A percentile compares a stretch with the other conserved stretches of the same genome.
Conservation (phyloP, 495 filamentous ascomycete species). For the Penicillium tannophilum region DNA sequence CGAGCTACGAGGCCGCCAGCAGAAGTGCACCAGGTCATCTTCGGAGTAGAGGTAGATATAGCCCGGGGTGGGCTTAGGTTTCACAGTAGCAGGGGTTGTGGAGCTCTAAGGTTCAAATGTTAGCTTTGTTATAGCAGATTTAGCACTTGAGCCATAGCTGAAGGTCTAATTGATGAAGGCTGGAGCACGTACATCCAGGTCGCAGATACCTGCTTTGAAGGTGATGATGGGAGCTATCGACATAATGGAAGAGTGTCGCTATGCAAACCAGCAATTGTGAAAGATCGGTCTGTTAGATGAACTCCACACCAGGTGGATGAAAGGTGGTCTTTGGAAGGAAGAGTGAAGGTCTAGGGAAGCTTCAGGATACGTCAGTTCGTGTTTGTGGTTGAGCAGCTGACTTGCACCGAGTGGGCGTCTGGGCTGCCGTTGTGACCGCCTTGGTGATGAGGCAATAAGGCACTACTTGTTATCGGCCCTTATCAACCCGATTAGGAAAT, state of each 20-base stretch:
- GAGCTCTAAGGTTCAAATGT: constrained; percentile 48
- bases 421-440: constrained; percentile 26
- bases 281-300: constrained; percentile 6
- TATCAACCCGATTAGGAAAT: constrained; percentile 17
- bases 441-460: constrained; percentile 14
- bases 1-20: constrained; percentile 77
- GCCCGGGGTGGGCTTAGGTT: constrained; percentile 69
- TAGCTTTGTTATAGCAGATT: constrained; percentile 7
- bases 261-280: constrained; percentile 2
- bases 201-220: constrained; percentile 95
- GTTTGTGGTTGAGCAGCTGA: constrained; percentile 30
- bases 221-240: constrained; percentile 84
- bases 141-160: not conserved
- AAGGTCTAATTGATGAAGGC: constrained; percentile 8
- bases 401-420: constrained; percentile 25
- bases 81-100: constrained; percentile 64
- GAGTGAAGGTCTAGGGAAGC: constrained; percentile 19
- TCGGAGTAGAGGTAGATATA: constrained; percentile 93
- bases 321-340: constrained; percentile 10
- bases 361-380: constrained; percentile 44
- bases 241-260: constrained; percentile 50
- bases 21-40: constrained; percentile 95
- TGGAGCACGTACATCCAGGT: constrained; percentile 68
- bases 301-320: constrained; percentile 14
- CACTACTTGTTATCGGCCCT: not conserved